Conservation (phyloP, 73 alveolate species). For the Diophrys appendiculata region DNA sequence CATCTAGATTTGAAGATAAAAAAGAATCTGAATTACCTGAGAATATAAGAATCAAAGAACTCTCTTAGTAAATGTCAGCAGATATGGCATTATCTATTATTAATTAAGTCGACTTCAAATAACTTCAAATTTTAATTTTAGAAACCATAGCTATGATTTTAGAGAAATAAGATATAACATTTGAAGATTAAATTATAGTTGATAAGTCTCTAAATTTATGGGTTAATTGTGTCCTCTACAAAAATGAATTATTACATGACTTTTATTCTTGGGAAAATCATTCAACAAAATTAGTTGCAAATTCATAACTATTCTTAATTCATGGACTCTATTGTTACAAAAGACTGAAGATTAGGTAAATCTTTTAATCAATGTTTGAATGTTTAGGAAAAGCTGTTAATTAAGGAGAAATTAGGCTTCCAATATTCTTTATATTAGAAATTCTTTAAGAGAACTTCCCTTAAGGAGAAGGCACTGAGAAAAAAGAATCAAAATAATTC, state of each 20-base stretch:
- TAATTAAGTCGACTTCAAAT: constrained; percentile 23
- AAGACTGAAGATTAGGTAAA: constrained; percentile 54
- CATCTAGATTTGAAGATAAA: too few species aligned
- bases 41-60: not conserved
- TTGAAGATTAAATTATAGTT: constrained; percentile 43
- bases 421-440: constrained; percentile 8
- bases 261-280: constrained; percentile 10
- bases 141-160: constrained; percentile 16
- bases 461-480: not conserved
- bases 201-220: constrained; percentile 46
- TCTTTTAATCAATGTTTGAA: constrained; percentile 18
- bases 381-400: constrained; percentile 1
- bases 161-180: constrained; percentile 1
- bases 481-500: constrained; percentile 37
- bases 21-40: not conserved
- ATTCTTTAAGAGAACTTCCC: constrained; percentile 12
- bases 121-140: constrained; percentile 25
- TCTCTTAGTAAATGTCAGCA: not conserved
- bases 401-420: constrained; percentile 3
- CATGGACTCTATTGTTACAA: constrained; percentile 15
- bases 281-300: not conserved
- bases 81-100: constrained; percentile 12
- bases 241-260: constrained; percentile 17
- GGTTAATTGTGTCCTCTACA: constrained; percentile 53
- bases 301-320: not conserved